A percentile compares a stretch with the other conserved stretches of the same genome.
Conservation (phyloP, 345 rosid species). For the Aethionema arabicum region DNA sequence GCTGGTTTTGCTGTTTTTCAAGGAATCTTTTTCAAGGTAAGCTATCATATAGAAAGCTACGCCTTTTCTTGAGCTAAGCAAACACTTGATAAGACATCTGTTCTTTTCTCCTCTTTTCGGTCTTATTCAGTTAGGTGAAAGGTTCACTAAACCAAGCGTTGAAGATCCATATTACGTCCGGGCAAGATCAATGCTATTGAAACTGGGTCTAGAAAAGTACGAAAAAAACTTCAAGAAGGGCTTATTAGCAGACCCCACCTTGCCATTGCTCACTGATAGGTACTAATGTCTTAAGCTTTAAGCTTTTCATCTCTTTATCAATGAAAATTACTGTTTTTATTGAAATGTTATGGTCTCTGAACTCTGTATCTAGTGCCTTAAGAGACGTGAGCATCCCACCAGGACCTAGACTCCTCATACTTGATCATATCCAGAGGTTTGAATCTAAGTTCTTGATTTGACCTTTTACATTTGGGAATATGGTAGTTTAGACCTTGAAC, state of each 20-base stretch:
- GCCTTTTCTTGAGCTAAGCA: slow-evolving; percentile 23
- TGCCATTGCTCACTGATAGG: slow-evolving; percentile 94
- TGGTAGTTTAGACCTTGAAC: too few relatives aligned
- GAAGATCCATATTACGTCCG: slow-evolving; percentile 59
- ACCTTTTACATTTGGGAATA: too few relatives aligned
- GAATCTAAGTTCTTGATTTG: slow-evolving; percentile 16
- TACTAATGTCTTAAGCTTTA: slow-evolving; percentile 29
- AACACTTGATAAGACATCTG: background rate
- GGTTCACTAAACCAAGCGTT: slow-evolving; percentile 55
- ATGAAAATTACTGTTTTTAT: slow-evolving; percentile 10
- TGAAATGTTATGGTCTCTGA: background rate
- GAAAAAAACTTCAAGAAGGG: slow-evolving; percentile 94
- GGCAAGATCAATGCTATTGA: slow-evolving; percentile 60
- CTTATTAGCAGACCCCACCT: slow-evolving; percentile 69
- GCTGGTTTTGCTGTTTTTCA: slow-evolving; percentile 77
- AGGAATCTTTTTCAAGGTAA: slow-evolving; percentile 82
- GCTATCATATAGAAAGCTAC: slow-evolving; percentile 6
- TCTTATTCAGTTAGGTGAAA: slow-evolving; percentile 63
- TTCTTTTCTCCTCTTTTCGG: background rate
- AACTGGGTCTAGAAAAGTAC: slow-evolving; percentile 80
- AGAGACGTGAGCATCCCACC: slow-evolving; percentile 91
- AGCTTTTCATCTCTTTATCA: slow-evolving; percentile 1
- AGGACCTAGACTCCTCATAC: slow-evolving; percentile 91
- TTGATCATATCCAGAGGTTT: slow-evolving; percentile 80
- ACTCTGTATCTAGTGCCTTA: slow-evolving; percentile 63